A percentile compares a stretch with the other conserved stretches of the same genome.
Conservation (phyloP, 2,329 filamentous ascomycete species). For the Lasiodiplodia theobromae region DNA sequence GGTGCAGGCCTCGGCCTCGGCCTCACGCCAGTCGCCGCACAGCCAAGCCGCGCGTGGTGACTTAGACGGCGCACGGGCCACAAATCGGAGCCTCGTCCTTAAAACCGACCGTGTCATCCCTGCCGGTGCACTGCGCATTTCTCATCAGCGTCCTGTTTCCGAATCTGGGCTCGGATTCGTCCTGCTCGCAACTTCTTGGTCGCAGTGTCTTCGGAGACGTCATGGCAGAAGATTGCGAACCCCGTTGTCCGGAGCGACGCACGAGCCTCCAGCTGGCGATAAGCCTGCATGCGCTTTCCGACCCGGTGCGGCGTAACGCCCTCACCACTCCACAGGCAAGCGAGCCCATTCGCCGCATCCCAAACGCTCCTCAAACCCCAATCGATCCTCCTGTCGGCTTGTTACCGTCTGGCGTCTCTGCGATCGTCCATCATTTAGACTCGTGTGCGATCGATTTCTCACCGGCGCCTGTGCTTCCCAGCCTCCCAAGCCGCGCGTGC, state of each 20-base stretch:
- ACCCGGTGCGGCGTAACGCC: conserved; percentile 5
- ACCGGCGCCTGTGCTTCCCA: background rate
- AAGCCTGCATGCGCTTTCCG: conserved; percentile 1
- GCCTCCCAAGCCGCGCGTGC: background rate
- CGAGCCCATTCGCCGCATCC: conserved; percentile 13
- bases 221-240: background rate
- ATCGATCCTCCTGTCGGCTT: background rate
- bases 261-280: background rate
- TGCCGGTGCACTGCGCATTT: background rate
- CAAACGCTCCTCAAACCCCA: conserved; percentile 23
- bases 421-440: conserved; percentile 2
- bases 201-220: background rate
- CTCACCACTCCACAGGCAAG: background rate
- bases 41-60: background rate
- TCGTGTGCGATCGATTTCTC: background rate
- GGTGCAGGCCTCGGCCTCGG: background rate
- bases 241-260: conserved; percentile 10
- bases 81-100: background rate
- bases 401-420: conserved; percentile 1
- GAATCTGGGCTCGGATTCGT: background rate
- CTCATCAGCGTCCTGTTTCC: background rate
- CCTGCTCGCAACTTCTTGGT: background rate
- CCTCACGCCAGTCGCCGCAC: background rate
- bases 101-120: conserved; percentile 1
- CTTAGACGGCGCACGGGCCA: background rate